Base-by-base conservation (phyloP, 2,329 filamentous ascomycete genomes). In the Colletotrichum australisinense region DNA sequence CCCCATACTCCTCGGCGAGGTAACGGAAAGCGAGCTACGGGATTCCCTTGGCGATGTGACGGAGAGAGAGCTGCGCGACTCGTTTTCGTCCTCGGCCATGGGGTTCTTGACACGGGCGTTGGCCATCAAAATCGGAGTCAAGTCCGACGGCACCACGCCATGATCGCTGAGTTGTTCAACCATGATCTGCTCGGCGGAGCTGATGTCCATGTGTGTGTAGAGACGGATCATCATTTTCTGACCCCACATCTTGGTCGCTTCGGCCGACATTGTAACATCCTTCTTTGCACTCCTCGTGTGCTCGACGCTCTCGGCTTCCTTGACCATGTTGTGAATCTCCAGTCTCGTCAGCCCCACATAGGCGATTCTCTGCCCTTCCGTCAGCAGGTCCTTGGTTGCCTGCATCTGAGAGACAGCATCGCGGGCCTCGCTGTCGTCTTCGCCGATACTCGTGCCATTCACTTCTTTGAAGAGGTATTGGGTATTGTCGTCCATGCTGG, bases 221-320 rank as follows among this genome's bases (percentile, higher is more conserved):
- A 99, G 82, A 28, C 96, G 91, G 73, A 98, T 91, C 95, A 99
- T 99, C 89, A 98, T 97, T 85, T 97, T 97, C 82, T 99, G 97
- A 69, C 94, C 92, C 96, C 96, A 99, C 93, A 98, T 98, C 82
- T 93, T 93, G 85, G 94, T 93, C 46, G 92, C 90, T 81, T 98
- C 97, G 12, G 91, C 85, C 0, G 93, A 90, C 74, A 93, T 85
- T 35, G 90, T 88, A 12, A 95, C 81, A 56, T 91, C 86, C 81
- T 96, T 98, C 83, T 93, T 97, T 1, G 90, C 89, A 55, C 87
- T 89, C 78, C 88, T 94, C 2, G 88, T 91, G 6, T 76, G 75
- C 73, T 91, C 89, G 52, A 95, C 81, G 12, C 83, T 82, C 69
- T 94, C 91, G 67, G 92, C 81, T 38, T 94, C 92, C 75, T 90